Percentiles rank a stretch among this genome's conserved stretches.
Conservation (phyloP, 1,139 yeast species). For the Hanseniaspora uvarum region DNA sequence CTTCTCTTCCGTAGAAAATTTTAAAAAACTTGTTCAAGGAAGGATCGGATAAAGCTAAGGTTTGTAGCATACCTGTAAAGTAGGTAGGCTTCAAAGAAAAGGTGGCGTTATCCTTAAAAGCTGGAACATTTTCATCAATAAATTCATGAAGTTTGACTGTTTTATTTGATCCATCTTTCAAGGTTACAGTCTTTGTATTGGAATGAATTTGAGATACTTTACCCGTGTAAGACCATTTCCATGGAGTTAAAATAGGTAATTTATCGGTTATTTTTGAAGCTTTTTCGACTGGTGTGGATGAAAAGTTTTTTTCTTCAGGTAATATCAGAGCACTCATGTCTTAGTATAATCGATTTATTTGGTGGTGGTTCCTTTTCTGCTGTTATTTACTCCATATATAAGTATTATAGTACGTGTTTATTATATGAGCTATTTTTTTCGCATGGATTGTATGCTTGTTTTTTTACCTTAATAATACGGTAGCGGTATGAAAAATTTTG, state of each 20-base stretch:
- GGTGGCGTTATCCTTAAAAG: conserved; percentile 37
- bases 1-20: conserved; percentile 68
- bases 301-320: conserved; percentile 4
- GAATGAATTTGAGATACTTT: conserved; percentile 32
- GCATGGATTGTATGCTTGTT: too few species aligned
- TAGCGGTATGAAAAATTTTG: background rate
- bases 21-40: conserved; percentile 44
- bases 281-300: background rate
- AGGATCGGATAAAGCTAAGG: conserved; percentile 52
- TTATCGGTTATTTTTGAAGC: conserved; percentile 12
- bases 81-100: conserved; percentile 54
- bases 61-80: conserved; percentile 69
- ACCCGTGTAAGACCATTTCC: conserved; percentile 37
- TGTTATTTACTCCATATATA: too few species aligned
- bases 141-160: conserved; percentile 32
- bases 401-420: too few species aligned
- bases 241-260: conserved; percentile 29
- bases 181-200: conserved; percentile 35
- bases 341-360: background rate
- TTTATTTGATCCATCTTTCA: conserved; percentile 28
- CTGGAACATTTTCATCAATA: conserved; percentile 37
- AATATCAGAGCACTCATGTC: background rate
- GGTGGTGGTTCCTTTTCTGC: background rate
- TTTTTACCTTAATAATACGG: background rate
- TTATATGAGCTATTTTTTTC: too few species aligned